Conservation (phyloP, 164 flowering plant genomes). For the Liriodendron chinense region DNA sequence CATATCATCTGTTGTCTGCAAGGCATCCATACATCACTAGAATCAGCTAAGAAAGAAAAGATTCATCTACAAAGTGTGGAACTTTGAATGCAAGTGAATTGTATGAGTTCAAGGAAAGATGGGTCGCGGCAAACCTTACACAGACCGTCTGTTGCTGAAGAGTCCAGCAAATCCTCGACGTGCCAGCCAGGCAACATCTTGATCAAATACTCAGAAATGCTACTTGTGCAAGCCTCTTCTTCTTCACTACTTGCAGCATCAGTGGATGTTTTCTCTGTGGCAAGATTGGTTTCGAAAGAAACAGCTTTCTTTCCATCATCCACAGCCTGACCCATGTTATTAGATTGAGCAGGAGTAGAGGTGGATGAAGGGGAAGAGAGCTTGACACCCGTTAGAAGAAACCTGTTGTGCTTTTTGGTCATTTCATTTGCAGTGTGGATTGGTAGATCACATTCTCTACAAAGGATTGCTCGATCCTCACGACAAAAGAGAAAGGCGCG, state of each 20-base stretch:
- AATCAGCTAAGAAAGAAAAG: background rate
- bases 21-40: background rate
- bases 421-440: slow-evolving; percentile 74
- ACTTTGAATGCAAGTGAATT: too few species aligned
- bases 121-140: slow-evolving; percentile 50
- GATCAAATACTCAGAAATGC: slow-evolving; percentile 83
- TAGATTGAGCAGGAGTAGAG: slow-evolving; percentile 10
- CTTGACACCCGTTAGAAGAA: slow-evolving; percentile 80
- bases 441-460: slow-evolving; percentile 78
- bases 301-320: background rate
- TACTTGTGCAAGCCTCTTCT: slow-evolving; percentile 39
- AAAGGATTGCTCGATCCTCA: slow-evolving; percentile 83
- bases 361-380: slow-evolving; percentile 39
- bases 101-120: background rate
- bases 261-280: background rate
- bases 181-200: slow-evolving; percentile 92
- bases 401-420: slow-evolving; percentile 69
- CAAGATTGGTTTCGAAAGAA: background rate
- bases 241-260: background rate
- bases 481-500: slow-evolving; percentile 85
- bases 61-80: too few species aligned
- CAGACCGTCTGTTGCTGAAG: slow-evolving; percentile 41
- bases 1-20: slow-evolving; percentile 29
- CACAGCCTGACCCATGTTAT: background rate
- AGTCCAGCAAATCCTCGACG: slow-evolving; percentile 77